Evolutionary conservation across 225 moss, liverwort and hornwort genomes (phyloP).

Genomic region (Antitrichia curtipendula): DNA sequence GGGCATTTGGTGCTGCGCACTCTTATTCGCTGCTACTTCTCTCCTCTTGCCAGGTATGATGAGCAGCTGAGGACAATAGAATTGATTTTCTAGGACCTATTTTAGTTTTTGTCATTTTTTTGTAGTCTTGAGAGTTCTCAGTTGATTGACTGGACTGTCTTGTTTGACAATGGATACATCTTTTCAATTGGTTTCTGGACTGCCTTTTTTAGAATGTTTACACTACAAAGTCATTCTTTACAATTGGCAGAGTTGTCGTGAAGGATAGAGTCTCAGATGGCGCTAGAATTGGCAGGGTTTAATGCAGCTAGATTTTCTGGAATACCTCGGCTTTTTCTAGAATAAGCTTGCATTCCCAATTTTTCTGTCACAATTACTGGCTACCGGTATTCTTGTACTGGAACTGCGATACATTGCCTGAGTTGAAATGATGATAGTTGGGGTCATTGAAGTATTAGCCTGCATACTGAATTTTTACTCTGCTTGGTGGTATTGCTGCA

Average conservation of each 20-base stretch:
- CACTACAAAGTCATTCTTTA: not conserved
- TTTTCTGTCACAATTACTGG: not conserved
- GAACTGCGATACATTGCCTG: not conserved
- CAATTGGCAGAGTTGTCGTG: not conserved
- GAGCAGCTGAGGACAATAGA: not conserved
- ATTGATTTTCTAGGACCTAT: not conserved
- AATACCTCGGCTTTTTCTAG: not conserved
- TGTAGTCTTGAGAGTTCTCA: not conserved
- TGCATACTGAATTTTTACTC: not conserved
- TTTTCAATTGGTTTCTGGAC: not conserved
- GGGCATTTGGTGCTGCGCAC: constrained; percentile 88
- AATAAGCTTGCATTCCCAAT: not conserved
- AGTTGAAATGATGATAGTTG: not conserved
- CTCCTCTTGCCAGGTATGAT: constrained; percentile 58
- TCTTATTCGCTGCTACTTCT: constrained; percentile 93
- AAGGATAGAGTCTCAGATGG: not conserved
- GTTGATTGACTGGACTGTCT: not conserved
- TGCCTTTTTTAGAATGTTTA: not conserved
- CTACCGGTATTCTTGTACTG: not conserved
- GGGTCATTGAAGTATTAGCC: not conserved
- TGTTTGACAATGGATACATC: not conserved
- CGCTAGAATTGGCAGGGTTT: not conserved
- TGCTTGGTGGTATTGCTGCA: constrained; percentile 10
- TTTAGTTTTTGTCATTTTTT: not conserved
- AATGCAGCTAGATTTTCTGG: not conserved